Percentiles rank a stretch among this genome's conserved stretches.
Evolutionary conservation across 306 rosid species (phyloP).

Genomic region (Clitoria ternatea): DNA sequence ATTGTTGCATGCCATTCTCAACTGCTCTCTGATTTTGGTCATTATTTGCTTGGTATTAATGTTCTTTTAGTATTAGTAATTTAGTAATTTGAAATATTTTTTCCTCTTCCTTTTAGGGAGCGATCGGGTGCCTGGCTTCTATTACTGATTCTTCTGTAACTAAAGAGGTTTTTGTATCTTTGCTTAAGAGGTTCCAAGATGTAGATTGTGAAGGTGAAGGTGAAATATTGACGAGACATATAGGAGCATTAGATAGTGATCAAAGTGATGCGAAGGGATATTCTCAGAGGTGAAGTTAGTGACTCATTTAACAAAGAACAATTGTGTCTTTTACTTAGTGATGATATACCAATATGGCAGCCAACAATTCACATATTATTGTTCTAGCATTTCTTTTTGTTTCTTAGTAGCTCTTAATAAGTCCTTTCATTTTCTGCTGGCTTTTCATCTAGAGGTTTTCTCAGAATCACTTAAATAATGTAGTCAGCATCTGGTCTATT

Average conservation of each 20-base stretch:
- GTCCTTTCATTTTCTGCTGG: neutral
- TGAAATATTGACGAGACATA: slow-evolving; percentile 31
- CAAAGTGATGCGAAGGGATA: slow-evolving; percentile 40
- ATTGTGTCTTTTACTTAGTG: slow-evolving; percentile 2
- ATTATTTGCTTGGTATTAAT: slow-evolving; percentile 3
- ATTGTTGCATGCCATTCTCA: neutral
- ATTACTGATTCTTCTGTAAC: slow-evolving; percentile 63
- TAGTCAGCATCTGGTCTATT: neutral
- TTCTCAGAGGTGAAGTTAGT: slow-evolving; percentile 46
- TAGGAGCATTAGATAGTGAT: slow-evolving; percentile 26
- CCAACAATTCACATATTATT: neutral
- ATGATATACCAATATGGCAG: neutral
- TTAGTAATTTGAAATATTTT: neutral
- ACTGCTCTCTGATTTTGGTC: neutral
- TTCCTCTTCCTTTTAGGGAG: slow-evolving; percentile 52
- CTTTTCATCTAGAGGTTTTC: neutral
- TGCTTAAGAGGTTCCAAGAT: slow-evolving; percentile 51
- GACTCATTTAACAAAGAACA: neutral
- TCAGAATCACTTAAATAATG: neutral
- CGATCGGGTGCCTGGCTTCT: slow-evolving; percentile 83
- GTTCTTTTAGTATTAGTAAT: neutral
- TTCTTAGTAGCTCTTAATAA: neutral
- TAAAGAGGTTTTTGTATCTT: slow-evolving; percentile 47
- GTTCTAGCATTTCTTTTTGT: neutral
- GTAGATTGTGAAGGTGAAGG: slow-evolving; percentile 39